A percentile compares a stretch with the other conserved stretches of the same genome.
phyloP scores from a whole-genome alignment of 176 grass and related monocot genomes.

The Luzula sylvatica region DNA sequence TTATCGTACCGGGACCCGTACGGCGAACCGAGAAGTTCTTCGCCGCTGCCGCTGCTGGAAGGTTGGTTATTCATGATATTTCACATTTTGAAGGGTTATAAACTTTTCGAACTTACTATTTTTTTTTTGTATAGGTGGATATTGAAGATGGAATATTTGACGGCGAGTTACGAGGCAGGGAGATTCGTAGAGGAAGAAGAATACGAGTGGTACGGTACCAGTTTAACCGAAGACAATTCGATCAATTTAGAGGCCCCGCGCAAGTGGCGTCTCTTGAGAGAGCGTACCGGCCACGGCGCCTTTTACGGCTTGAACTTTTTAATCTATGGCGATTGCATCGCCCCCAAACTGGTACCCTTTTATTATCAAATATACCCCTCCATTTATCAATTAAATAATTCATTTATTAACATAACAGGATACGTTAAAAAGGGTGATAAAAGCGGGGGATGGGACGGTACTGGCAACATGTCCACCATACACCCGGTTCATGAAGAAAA shows the following conservation, averaged over 20 bases:
- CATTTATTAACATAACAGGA: slow-evolving; percentile 39
- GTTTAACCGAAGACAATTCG: slow-evolving; percentile 50
- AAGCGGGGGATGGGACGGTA: slow-evolving; percentile 63
- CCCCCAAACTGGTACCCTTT: slow-evolving; percentile 46
- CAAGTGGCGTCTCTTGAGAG: slow-evolving; percentile 61
- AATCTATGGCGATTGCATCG: slow-evolving; percentile 62
- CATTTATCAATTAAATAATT: too few species aligned
- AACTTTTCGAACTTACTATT: slow-evolving; percentile 7
- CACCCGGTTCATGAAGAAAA: slow-evolving; percentile 43
- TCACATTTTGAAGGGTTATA: too few species aligned
- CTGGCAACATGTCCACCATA: slow-evolving; percentile 85
- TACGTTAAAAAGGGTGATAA: slow-evolving; percentile 67
- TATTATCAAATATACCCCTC: not conserved
- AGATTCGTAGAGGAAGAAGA: slow-evolving; percentile 57
- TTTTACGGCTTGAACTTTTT: slow-evolving; percentile 66
- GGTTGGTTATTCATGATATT: slow-evolving; percentile 39
- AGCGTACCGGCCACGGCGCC: slow-evolving; percentile 68
- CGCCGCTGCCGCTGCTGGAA: slow-evolving; percentile 74
- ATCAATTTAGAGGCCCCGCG: slow-evolving; percentile 75
- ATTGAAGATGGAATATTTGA: slow-evolving; percentile 67
- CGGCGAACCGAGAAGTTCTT: slow-evolving; percentile 92
- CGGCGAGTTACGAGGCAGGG: slow-evolving; percentile 51
- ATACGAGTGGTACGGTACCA: slow-evolving; percentile 58
- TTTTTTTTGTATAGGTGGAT: slow-evolving; percentile 96
- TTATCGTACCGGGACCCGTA: slow-evolving; percentile 47